Conservation (phyloP, 1,284 basidiomycete species). For the Mycena sp. region DNA sequence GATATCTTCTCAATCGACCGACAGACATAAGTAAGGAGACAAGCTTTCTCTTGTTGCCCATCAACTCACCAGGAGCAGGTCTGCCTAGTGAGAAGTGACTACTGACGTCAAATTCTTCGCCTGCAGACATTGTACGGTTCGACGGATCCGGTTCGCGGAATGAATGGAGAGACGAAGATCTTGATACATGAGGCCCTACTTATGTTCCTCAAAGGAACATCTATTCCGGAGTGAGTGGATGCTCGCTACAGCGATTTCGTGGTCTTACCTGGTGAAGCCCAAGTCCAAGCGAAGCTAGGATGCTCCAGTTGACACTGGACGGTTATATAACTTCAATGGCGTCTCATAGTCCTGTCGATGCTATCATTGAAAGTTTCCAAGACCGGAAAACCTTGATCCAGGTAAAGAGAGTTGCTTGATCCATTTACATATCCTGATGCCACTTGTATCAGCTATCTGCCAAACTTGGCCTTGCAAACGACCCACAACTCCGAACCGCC, state of each 20-base stretch:
- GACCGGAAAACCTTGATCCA: slow-evolving; percentile 18
- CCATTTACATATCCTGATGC: neutral
- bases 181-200: slow-evolving; percentile 17
- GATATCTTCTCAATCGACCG: too few species aligned
- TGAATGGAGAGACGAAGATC: neutral
- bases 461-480: slow-evolving; percentile 10
- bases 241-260: neutral
- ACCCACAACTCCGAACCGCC: neutral
- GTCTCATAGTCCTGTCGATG: slow-evolving; percentile 10
- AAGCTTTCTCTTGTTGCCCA: too few species aligned
- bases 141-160: neutral
- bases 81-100: too few species aligned
- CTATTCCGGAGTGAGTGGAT: slow-evolving; percentile 1
- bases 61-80: too few species aligned
- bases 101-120: too few species aligned
- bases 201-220: slow-evolving; percentile 13
- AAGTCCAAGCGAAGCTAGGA: neutral
- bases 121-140: neutral
- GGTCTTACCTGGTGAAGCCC: neutral
- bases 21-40: too few species aligned
- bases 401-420: neutral
- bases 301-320: neutral
- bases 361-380: slow-evolving; percentile 20
- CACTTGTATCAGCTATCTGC: neutral
- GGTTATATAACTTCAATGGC: slow-evolving; percentile 16